Evolutionary conservation across 768 basidiomycete genomes (phyloP).

Genomic region (Boletales sp.): DNA sequence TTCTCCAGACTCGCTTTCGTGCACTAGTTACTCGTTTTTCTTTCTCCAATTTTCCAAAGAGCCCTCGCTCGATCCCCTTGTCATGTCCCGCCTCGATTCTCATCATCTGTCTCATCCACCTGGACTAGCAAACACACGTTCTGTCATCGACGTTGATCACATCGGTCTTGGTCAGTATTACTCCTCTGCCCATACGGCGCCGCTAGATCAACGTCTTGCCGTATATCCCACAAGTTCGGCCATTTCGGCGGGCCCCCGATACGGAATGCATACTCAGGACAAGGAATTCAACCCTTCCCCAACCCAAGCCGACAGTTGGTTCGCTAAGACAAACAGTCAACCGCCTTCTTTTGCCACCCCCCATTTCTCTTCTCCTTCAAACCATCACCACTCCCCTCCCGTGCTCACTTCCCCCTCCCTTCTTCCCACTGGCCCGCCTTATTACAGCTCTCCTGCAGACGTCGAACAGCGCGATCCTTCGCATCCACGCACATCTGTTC

Average conservation of each 20-base stretch:
- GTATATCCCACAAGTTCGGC: constrained; percentile 16
- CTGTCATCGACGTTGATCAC: constrained; percentile 31
- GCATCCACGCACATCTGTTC: constrained; percentile 14
- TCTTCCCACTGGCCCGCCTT: constrained; percentile 12
- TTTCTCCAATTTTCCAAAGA: constrained; percentile 26
- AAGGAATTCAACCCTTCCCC: constrained; percentile 33
- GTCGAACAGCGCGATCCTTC: constrained; percentile 17
- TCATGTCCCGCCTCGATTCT: constrained; percentile 44
- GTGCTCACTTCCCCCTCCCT: constrained; percentile 22
- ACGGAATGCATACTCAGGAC: constrained; percentile 34
- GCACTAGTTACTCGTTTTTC: constrained; percentile 27
- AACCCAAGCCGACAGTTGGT: constrained; percentile 28
- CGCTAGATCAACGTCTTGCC: constrained; percentile 23
- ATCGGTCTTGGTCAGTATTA: constrained; percentile 11
- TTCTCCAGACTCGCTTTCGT: constrained; percentile 27
- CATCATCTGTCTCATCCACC: constrained; percentile 38
- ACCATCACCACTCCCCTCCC: constrained; percentile 43
- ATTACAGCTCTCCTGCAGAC: constrained; percentile 19
- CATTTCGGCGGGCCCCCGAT: constrained; percentile 31
- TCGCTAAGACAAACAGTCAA: constrained; percentile 33
- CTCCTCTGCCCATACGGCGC: constrained; percentile 8
- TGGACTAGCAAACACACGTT: constrained; percentile 28
- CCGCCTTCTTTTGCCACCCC: constrained; percentile 21
- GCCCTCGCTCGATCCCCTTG: not conserved
- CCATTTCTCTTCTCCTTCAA: constrained; percentile 36